Evolutionary conservation across 306 rosid species (phyloP), one percentile per base, ranked within the genome.

Genomic region (Psophocarpus tetragonolobus): DNA sequence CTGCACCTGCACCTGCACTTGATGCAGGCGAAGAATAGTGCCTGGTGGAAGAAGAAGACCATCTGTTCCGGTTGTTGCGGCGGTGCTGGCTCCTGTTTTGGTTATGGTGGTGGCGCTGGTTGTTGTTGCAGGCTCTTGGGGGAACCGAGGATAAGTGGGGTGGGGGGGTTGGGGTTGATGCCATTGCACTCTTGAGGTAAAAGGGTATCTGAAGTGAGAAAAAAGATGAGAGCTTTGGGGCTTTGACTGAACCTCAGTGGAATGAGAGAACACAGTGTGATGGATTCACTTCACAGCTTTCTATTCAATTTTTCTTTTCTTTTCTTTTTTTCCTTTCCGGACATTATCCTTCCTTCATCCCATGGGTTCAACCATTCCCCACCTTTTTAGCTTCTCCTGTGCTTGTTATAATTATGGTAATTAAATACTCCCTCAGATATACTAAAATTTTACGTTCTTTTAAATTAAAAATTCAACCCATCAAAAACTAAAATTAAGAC

Each of bases 81-180:
- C 88, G 80, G 23, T 60, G 42, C 1, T 72, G 77, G 51, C 58
- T 32, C 53, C 48, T 88, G 88, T 82, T 66, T 1, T 66, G 71
- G 35, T 36, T 83, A 35, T 85, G 80, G 17, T 61, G 27, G 32
- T 21, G 88, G 58, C 50, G 78, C 86, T 83, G 85, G 69, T 84
- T 18, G 91, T 53, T 3, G 85, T 47, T 65, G 83, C 80, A 74
- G 27, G 97, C 88, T 50, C 91, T 89, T 74, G 94, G 10, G 85
- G 98, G 13, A 83, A 42, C 32, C 14, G 74, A 13, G 6, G 85
- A 82, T 6, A 65, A 82, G 32, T 76, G 80, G 3, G 81, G 68
- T 26, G 73, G 58, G 12, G 76, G 66, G 3, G 81, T 51, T 20
- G 85, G 82, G 6, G 85, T 51, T 12, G 85, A 82, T 6, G 74